Evolutionary conservation across 2,329 filamentous ascomycete species (phyloP).

Genomic region (Nigrograna mackinnonii): DNA sequence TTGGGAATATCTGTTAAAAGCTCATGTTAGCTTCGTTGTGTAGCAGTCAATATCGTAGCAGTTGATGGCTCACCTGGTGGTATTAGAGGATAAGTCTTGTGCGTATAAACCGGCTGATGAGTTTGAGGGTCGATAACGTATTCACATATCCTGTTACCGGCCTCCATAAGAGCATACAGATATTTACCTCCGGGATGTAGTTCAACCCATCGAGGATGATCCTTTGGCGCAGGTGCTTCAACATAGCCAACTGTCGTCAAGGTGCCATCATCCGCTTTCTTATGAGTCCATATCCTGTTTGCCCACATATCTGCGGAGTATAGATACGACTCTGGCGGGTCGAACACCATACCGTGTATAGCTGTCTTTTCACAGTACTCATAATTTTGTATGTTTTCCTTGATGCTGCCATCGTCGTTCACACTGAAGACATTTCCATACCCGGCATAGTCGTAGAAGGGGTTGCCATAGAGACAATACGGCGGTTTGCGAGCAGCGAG

Average conservation of each 20-base stretch:
- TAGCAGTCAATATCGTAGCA: conserved; percentile 4
- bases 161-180: conserved; percentile 87
- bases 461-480: conserved; percentile 84
- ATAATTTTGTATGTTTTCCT: conserved; percentile 72
- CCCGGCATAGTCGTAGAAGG: conserved; percentile 85
- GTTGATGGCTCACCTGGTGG: conserved; percentile 66
- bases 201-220: conserved; percentile 88
- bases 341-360: conserved; percentile 83
- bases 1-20: conserved; percentile 46
- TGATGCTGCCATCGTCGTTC: conserved; percentile 59
- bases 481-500: conserved; percentile 78
- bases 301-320: conserved; percentile 79
- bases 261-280: conserved; percentile 65
- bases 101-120: conserved; percentile 77
- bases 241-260: conserved; percentile 73
- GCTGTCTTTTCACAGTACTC: conserved; percentile 70
- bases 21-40: conserved; percentile 2
- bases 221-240: conserved; percentile 69
- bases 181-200: conserved; percentile 78
- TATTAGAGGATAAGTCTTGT: conserved; percentile 76
- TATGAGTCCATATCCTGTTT: conserved; percentile 85
- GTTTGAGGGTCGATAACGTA: conserved; percentile 78
- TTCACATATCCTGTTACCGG: conserved; percentile 80
- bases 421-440: conserved; percentile 77
- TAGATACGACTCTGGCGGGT: conserved; percentile 72